Conservation (phyloP, 176 grass and related monocot genomes). For the Stipa capillata region DNA sequence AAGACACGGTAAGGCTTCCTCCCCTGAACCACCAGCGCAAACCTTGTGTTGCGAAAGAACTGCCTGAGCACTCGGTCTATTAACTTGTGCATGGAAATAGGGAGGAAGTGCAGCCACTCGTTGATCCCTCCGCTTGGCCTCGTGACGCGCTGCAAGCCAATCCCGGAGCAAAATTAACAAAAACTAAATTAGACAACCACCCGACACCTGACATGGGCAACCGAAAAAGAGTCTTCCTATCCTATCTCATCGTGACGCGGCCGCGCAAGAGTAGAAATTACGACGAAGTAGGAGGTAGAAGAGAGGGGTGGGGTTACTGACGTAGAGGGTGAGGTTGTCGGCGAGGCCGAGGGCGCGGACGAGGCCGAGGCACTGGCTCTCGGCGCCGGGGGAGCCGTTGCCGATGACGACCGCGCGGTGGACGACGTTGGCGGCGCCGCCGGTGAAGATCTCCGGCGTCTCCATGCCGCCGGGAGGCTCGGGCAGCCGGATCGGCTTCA, state of each 20-base stretch:
- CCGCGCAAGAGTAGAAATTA: not conserved
- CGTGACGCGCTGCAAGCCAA: slow-evolving; percentile 60
- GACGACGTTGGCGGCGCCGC: slow-evolving; percentile 47
- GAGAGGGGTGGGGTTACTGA: slow-evolving; percentile 10
- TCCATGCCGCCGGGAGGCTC: slow-evolving; percentile 62
- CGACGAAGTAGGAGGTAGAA: not conserved
- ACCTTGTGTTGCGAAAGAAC: slow-evolving; percentile 63
- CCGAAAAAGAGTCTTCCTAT: not conserved
- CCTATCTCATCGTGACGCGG: not conserved
- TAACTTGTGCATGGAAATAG: slow-evolving; percentile 65
- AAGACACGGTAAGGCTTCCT: slow-evolving; percentile 42
- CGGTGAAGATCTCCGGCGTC: slow-evolving; percentile 83
- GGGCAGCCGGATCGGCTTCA: slow-evolving; percentile 83
- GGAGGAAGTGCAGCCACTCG: slow-evolving; percentile 66
- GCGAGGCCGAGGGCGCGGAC: slow-evolving; percentile 82
- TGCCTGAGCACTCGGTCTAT: slow-evolving; percentile 60
- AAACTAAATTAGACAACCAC: not conserved
- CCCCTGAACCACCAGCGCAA: slow-evolving; percentile 43
- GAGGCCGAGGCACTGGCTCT: slow-evolving; percentile 88
- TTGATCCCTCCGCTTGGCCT: slow-evolving; percentile 88
- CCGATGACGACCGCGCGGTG: slow-evolving; percentile 72
- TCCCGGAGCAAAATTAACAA: not conserved
- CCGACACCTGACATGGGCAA: not conserved
- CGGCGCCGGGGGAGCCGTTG: slow-evolving; percentile 65
- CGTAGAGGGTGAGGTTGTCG: slow-evolving; percentile 58